Evolutionary conservation across 768 basidiomycete species (phyloP).

Genomic region (Coprinellus micaceus): DNA sequence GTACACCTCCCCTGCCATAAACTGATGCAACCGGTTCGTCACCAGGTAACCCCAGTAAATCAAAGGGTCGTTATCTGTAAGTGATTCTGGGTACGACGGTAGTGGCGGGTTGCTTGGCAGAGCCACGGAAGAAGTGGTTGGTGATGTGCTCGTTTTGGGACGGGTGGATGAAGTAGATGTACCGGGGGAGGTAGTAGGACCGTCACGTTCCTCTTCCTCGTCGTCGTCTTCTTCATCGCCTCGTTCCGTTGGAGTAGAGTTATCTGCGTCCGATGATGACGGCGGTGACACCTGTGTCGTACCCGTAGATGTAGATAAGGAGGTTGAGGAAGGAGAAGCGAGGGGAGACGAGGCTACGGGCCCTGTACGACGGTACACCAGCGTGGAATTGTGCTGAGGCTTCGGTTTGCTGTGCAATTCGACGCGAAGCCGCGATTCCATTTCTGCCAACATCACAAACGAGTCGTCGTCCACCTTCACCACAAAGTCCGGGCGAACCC

Average conservation of each 20-base stretch:
- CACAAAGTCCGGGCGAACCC: conserved; percentile 89
- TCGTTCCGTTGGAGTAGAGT: neutral
- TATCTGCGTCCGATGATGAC: neutral
- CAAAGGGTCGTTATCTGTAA: conserved; percentile 54
- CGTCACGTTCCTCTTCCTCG: no score
- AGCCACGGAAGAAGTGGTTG: no score
- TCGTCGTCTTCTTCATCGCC: conserved; percentile 2
- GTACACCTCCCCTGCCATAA: conserved; percentile 96
- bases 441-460: conserved; percentile 91
- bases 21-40: conserved; percentile 79
- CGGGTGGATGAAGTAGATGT: neutral
- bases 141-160: conserved; percentile 7
- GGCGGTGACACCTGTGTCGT: neutral
- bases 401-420: conserved; percentile 53
- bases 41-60: conserved; percentile 90
- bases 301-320: neutral
- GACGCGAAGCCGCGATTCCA: conserved; percentile 84
- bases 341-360: neutral
- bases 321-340: neutral
- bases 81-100: conserved; percentile 6
- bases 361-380: conserved; percentile 14
- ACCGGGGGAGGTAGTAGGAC: neutral
- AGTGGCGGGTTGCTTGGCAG: no score
- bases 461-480: conserved; percentile 95
- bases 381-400: conserved; percentile 15